Conservation (phyloP, 768 basidiomycete species). For the Tulasnella sp. region DNA sequence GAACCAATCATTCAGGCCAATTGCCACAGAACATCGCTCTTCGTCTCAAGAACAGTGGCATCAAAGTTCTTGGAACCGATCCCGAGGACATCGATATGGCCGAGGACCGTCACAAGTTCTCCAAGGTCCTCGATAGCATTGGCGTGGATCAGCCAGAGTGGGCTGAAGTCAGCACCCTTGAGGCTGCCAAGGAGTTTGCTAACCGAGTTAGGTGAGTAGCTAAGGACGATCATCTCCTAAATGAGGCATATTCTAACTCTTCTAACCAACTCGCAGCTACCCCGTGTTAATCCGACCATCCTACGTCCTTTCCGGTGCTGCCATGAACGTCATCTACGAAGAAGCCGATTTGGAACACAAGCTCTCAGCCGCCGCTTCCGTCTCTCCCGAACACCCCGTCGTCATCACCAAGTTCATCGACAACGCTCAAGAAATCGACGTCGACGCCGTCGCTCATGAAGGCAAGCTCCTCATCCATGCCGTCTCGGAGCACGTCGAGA, state of each 20-base stretch:
- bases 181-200: slow-evolving; percentile 87
- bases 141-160: slow-evolving; percentile 97
- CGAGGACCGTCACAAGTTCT: slow-evolving; percentile 99
- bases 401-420: slow-evolving; percentile 99
- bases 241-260: not conserved
- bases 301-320: slow-evolving; percentile 95
- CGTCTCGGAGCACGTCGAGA: slow-evolving; percentile 96
- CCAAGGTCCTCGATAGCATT: slow-evolving; percentile 84
- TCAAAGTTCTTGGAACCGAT: slow-evolving; percentile 93
- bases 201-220: slow-evolving; percentile 59
- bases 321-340: slow-evolving; percentile 98
- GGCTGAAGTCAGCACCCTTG: slow-evolving; percentile 60
- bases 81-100: slow-evolving; percentile 92
- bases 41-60: slow-evolving; percentile 77
- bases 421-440: slow-evolving; percentile 93
- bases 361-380: slow-evolving; percentile 90
- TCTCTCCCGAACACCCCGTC: slow-evolving; percentile 94
- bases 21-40: slow-evolving; percentile 98
- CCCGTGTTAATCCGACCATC: slow-evolving; percentile 97
- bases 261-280: slow-evolving; percentile 40
- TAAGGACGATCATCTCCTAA: not conserved
- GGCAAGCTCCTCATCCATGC: slow-evolving; percentile 91
- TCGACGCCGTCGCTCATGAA: slow-evolving; percentile 91
- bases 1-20: slow-evolving; percentile 47
- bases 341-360: slow-evolving; percentile 83